Evolutionary conservation across 306 rosid genomes (phyloP).

Genomic region (Nissolia schottii): DNA sequence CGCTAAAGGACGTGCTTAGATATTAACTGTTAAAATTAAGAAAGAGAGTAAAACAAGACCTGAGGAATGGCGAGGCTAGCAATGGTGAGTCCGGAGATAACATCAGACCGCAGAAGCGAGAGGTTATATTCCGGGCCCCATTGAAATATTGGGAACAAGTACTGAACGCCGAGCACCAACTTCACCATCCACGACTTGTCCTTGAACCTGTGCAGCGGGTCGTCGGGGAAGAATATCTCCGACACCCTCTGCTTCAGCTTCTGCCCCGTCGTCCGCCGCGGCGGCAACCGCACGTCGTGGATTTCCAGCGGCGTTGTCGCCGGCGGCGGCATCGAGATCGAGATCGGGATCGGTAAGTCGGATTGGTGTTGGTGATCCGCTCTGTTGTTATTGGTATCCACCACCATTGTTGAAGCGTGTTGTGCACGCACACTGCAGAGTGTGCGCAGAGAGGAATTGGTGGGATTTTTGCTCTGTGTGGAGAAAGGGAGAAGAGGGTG

Average conservation of each 20-base stretch:
- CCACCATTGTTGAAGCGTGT: constrained; percentile 44
- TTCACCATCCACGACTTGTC: constrained; percentile 51
- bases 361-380: constrained; percentile 29
- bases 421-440: background rate
- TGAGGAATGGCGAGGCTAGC: constrained; percentile 97
- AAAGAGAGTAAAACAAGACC: too few species aligned
- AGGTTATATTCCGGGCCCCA: constrained; percentile 71
- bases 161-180: constrained; percentile 59
- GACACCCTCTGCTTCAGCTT: constrained; percentile 63
- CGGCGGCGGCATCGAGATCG: constrained; percentile 6
- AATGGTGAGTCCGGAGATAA: constrained; percentile 90
- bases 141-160: constrained; percentile 74
- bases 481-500: background rate
- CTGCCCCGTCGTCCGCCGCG: constrained; percentile 49
- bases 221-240: constrained; percentile 88
- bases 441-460: background rate
- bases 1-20: too few species aligned
- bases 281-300: constrained; percentile 68
- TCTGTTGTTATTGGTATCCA: constrained; percentile 43
- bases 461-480: background rate
- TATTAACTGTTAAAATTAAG: too few species aligned
- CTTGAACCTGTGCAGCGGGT: constrained; percentile 70
- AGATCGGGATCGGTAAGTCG: constrained; percentile 31
- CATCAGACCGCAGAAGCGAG: constrained; percentile 58
- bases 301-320: constrained; percentile 29